A percentile compares a stretch with the other conserved stretches of the same genome.
Conservation (phyloP, 441 rosid genomes). For the Euphorbia schlechtendalii region DNA sequence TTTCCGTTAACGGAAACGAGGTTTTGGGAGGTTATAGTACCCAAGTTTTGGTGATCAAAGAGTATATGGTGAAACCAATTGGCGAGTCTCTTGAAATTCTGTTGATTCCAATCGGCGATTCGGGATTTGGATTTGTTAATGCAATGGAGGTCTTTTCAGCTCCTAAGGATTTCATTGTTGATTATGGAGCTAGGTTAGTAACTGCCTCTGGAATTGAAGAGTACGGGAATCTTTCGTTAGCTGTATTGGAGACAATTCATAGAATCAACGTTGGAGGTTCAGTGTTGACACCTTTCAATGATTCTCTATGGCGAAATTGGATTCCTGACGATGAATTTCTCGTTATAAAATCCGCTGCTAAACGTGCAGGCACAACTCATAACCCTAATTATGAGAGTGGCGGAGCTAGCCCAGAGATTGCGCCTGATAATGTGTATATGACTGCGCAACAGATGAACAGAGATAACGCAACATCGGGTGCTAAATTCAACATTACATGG, state of each 20-base stretch:
- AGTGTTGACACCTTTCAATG: conserved; percentile 74
- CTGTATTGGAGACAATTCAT: conserved; percentile 57
- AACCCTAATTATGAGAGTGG: conserved; percentile 60
- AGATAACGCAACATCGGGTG: conserved; percentile 34
- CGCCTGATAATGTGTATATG: conserved; percentile 74
- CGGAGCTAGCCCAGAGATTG: conserved; percentile 60
- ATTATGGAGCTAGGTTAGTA: conserved; percentile 55
- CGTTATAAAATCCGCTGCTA: conserved; percentile 58
- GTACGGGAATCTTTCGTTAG: conserved; percentile 41
- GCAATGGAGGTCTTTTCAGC: conserved; percentile 76
- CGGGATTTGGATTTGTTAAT: conserved; percentile 58
- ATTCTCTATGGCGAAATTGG: conserved; percentile 90
- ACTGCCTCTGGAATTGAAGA: conserved; percentile 33
- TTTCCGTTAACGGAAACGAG: conserved; percentile 42
- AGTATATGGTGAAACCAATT: conserved; percentile 41
- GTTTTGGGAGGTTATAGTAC: conserved; percentile 41
- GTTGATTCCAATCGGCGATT: conserved; percentile 36
- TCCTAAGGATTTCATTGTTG: conserved; percentile 53
- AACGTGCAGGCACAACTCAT: conserved; percentile 37
- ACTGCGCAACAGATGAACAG: conserved; percentile 76
- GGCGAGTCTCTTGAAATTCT: conserved; percentile 36
- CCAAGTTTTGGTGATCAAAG: conserved; percentile 40
- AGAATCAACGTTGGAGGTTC: conserved; percentile 82
- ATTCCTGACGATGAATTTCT: conserved; percentile 70
- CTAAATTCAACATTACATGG: conserved; percentile 72